phyloP scores from a whole-genome alignment of 257 asterid genomes.

The Datura wrightii region DNA sequence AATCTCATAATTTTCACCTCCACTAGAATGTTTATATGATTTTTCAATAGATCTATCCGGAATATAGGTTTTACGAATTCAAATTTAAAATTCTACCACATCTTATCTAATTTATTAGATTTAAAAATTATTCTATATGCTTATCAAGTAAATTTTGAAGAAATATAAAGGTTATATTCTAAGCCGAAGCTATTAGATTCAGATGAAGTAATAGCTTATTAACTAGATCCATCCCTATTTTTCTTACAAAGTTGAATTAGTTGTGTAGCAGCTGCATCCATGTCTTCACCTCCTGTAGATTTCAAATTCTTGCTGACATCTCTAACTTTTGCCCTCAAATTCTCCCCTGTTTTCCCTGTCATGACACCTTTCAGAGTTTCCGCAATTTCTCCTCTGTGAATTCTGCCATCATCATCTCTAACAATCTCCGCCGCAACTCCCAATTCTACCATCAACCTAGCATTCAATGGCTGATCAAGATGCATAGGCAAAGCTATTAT shows the following conservation, averaged over 20 bases:
- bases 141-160: no score
- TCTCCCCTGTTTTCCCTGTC: conserved; percentile 34
- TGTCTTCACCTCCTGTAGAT: conserved; percentile 35
- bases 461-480: conserved; percentile 55
- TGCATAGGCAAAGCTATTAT: conserved; percentile 54
- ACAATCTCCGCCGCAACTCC: conserved; percentile 53
- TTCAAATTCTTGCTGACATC: conserved; percentile 34
- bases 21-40: no score
- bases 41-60: no score
- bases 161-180: no score
- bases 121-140: no score
- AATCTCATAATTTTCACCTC: background rate
- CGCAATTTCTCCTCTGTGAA: conserved; percentile 36
- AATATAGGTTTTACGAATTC: no score
- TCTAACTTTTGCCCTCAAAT: conserved; percentile 35
- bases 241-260: conserved; percentile 29
- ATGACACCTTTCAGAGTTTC: conserved; percentile 41
- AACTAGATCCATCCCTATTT: no score
- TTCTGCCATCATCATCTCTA: conserved; percentile 39
- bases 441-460: conserved; percentile 49
- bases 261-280: conserved; percentile 41
- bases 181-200: no score
- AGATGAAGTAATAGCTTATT: background rate
- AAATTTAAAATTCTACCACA: background rate
- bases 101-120: background rate